phyloP scores from a whole-genome alignment of 73 alveolate genomes.

The Stentor coeruleus region DNA sequence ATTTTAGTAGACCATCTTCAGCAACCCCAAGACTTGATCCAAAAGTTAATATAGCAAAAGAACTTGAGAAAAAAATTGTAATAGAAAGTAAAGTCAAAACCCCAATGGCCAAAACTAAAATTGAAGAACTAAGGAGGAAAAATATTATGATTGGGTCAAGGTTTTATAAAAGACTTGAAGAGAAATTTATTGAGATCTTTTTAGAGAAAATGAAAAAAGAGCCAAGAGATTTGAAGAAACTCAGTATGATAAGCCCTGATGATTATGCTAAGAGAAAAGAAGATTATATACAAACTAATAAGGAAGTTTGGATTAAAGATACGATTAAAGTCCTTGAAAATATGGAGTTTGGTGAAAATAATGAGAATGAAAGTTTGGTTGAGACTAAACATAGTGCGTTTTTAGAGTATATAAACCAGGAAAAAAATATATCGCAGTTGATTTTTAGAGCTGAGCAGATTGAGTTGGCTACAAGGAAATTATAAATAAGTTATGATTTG shows the following conservation, averaged over 20 bases:
- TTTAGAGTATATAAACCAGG: neutral
- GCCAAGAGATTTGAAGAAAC: neutral
- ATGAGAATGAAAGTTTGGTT: neutral
- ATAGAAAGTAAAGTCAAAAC: too few species aligned
- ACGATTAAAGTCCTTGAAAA: neutral
- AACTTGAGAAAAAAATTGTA: too few species aligned
- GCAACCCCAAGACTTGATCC: neutral
- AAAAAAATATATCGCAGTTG: neutral
- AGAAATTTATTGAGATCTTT: neutral
- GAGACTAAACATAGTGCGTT: neutral
- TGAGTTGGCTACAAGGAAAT: neutral
- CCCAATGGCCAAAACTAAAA: too few species aligned
- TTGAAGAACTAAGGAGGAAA: neutral
- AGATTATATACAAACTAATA: neutral
- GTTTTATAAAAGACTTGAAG: neutral
- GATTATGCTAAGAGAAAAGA: neutral
- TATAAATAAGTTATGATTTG: neutral
- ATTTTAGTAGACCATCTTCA: neutral
- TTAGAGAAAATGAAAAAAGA: neutral
- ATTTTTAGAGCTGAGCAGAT: neutral
- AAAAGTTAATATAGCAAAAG: neutral
- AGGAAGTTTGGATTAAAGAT: neutral
- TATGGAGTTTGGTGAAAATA: neutral
- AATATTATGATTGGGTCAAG: neutral
- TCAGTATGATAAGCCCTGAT: neutral